Percentiles rank a stretch among this genome's conserved stretches.
phyloP scores from a whole-genome alignment of 2,329 filamentous ascomycete genomes.

The Talaromyces sp. region DNA sequence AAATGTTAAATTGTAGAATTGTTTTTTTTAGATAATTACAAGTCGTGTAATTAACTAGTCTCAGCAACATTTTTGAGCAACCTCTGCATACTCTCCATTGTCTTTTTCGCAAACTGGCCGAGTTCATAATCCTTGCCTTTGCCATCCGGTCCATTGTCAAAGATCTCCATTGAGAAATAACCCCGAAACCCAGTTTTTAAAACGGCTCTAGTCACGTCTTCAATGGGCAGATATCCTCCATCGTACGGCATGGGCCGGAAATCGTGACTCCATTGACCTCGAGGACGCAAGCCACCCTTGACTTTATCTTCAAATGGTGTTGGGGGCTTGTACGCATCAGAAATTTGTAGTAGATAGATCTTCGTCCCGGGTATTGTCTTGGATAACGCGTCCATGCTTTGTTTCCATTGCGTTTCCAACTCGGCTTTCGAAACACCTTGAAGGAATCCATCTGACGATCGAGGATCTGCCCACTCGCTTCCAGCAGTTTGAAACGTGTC shows the following conservation, averaged over 20 bases:
- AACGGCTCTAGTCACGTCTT: conserved; percentile 61
- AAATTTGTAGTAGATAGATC: conserved; percentile 71
- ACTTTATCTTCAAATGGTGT: conserved; percentile 52
- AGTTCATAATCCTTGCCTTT: conserved; percentile 50
- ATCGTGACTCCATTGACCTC: conserved; percentile 67
- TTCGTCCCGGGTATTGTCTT: conserved; percentile 60
- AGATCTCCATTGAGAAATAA: conserved; percentile 68
- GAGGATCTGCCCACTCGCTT: conserved; percentile 69
- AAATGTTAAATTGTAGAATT: no score
- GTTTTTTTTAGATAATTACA: background rate
- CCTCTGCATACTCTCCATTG: conserved; percentile 46
- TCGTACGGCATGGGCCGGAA: conserved; percentile 65
- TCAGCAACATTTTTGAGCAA: conserved; percentile 33
- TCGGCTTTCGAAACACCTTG: conserved; percentile 45
- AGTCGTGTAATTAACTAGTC: background rate
- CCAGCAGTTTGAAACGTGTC: conserved; percentile 75
- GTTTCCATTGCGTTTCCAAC: conserved; percentile 48
- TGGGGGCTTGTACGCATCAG: conserved; percentile 64
- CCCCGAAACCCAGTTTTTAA: conserved; percentile 62
- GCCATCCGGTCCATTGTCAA: conserved; percentile 56
- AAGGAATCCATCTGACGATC: conserved; percentile 56
- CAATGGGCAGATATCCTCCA: conserved; percentile 66
- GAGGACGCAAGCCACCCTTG: conserved; percentile 53
- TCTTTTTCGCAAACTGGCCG: conserved; percentile 47
- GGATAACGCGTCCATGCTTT: conserved; percentile 54